Base-by-base conservation (phyloP, 2,329 filamentous ascomycete genomes). In the Pseudocercospora fuligena region DNA sequence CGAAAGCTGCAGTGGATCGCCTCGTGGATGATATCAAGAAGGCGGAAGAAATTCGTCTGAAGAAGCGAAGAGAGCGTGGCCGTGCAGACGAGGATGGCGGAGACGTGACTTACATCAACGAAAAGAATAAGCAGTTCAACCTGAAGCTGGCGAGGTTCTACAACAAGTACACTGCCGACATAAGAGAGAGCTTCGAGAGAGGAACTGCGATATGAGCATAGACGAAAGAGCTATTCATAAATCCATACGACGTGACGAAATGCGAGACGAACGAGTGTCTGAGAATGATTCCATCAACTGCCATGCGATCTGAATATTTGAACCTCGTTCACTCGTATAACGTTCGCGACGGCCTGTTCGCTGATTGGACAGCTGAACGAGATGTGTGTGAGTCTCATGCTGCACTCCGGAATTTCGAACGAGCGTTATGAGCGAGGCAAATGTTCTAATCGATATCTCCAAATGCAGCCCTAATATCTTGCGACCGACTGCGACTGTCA, bases 111-210 rank as follows among this genome's bases (percentile, higher is more conserved):
- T 98, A 97, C 81, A 99, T 99, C 87, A 99, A 99, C 82, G 93
- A 97, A 82, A 97, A 99, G 90, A 99, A 99, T 86, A 98, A 98
- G 86, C 93, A 97, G 85, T 99, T 99, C 84, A 99, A 99, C 88
- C 90, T 97, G 83, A 98, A 99, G 83, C 84, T 99, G 80, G 86
- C 91, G 62, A 86, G 95, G 72, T 99, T 98, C 83, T 99, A 99
- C 82, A 95, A 99, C 83, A 97, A 97, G 84, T 99, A 99, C 80
- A 99, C 95, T 54, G 89, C 92, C 33, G 95, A 99, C 79, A 98
- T 99, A 74, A 86, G 95, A 77, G 95, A 99, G 77, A 97, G 92
- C 80, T 99, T 99, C 79, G 95, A 99, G 86, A 88, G 95, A 70
- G 95, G 95, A 19, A 98, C 95, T 3, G 96, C 96, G 87, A 95